Percentiles rank a stretch among this genome's conserved stretches.
Conservation (phyloP, 768 basidiomycete genomes). For the Austroboletus eburneus region DNA sequence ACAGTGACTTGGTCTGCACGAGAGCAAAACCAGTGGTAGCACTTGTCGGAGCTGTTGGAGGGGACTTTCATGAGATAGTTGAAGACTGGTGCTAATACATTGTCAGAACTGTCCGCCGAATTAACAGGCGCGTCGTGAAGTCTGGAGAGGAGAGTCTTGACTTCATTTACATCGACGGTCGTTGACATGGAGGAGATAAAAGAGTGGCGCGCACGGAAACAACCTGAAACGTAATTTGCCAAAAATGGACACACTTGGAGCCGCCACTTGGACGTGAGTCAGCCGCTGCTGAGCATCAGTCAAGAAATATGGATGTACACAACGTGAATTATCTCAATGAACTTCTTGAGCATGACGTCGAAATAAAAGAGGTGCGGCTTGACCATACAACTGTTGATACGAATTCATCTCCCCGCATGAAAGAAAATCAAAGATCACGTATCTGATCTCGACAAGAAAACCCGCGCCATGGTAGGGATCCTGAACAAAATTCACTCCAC, state of each 20-base stretch:
- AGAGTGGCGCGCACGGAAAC: no score
- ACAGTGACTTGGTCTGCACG: slow-evolving; percentile 51
- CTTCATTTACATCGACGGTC: slow-evolving; percentile 29
- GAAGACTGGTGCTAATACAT: slow-evolving; percentile 47
- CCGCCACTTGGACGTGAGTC: neutral
- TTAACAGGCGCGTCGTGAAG: slow-evolving; percentile 59
- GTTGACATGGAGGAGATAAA: slow-evolving; percentile 20
- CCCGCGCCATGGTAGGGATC: slow-evolving; percentile 65
- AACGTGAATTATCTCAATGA: slow-evolving; percentile 55
- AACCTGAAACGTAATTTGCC: slow-evolving; percentile 2
- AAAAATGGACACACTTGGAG: slow-evolving; percentile 8
- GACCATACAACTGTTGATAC: neutral
- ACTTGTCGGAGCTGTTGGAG: slow-evolving; percentile 33
- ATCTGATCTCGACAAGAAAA: slow-evolving; percentile 69
- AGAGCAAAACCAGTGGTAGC: slow-evolving; percentile 79
- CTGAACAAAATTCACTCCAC: slow-evolving; percentile 82
- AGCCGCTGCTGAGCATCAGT: no score
- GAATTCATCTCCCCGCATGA: slow-evolving; percentile 3
- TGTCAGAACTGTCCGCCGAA: slow-evolving; percentile 44
- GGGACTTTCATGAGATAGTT: slow-evolving; percentile 49
- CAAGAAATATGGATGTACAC: slow-evolving; percentile 46
- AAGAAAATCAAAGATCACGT: slow-evolving; percentile 83
- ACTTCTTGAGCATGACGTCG: slow-evolving; percentile 59
- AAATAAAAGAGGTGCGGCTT: slow-evolving; percentile 56
- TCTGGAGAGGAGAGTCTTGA: slow-evolving; percentile 47